Evolutionary conservation across 768 basidiomycete genomes (phyloP).

Genomic region (Rhizopogon vulgaris): DNA sequence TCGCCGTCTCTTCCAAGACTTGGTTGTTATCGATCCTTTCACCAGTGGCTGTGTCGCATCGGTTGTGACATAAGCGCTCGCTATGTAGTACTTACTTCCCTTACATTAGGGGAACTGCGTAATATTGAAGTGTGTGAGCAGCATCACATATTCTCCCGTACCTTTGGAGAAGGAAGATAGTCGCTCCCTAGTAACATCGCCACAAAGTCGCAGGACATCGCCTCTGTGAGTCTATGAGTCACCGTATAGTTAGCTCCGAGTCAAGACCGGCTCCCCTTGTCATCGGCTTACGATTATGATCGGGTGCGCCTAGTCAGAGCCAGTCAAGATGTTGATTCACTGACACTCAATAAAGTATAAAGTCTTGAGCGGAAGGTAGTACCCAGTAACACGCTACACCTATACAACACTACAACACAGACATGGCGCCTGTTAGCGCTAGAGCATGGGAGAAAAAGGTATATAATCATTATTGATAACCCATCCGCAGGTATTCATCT

Average conservation of each 20-base stretch:
- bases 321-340: background rate
- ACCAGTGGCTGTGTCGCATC: too few species aligned
- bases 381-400: background rate
- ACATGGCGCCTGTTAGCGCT: background rate
- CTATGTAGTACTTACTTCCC: too few species aligned
- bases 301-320: background rate
- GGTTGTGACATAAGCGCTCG: too few species aligned
- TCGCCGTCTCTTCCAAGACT: too few species aligned
- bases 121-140: too few species aligned
- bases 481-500: background rate
- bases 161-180: too few species aligned
- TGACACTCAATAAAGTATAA: background rate
- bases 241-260: background rate
- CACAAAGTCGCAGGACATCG: too few species aligned
- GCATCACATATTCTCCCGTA: too few species aligned
- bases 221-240: background rate
- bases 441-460: slow-evolving; percentile 1
- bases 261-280: background rate
- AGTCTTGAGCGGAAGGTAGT: background rate
- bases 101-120: too few species aligned
- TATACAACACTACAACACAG: background rate
- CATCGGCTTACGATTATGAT: background rate
- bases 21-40: too few species aligned
- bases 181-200: too few species aligned
- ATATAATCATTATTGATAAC: background rate